Evolutionary conservation across 176 grass and related monocot genomes (phyloP).

Genomic region (Phyllostachys edulis): DNA sequence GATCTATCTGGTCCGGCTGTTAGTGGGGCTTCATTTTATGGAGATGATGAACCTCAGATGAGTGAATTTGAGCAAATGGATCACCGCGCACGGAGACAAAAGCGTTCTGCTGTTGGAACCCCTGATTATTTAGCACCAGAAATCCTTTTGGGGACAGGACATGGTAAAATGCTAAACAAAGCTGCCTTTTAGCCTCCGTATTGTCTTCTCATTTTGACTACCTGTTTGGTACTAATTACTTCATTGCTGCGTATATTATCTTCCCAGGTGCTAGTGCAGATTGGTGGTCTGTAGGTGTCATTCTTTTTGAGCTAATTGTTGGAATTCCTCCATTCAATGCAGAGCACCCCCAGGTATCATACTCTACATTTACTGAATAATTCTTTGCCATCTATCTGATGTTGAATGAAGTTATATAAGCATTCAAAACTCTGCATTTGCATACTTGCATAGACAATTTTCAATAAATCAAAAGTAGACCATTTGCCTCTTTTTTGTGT

Average conservation of each 20-base stretch:
- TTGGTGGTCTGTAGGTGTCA: slow-evolving; percentile 99
- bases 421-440: background rate
- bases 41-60: slow-evolving; percentile 85
- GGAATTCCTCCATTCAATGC: slow-evolving; percentile 99
- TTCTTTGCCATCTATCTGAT: slow-evolving; percentile 11
- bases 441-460: background rate
- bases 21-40: slow-evolving; percentile 82
- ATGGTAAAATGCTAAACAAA: slow-evolving; percentile 61
- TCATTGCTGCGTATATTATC: slow-evolving; percentile 32
- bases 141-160: slow-evolving; percentile 97
- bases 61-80: slow-evolving; percentile 72
- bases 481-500: background rate
- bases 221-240: slow-evolving; percentile 11
- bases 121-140: slow-evolving; percentile 99
- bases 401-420: background rate
- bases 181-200: background rate
- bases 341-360: slow-evolving; percentile 87
- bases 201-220: slow-evolving; percentile 9
- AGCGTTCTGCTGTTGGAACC: slow-evolving; percentile 94
- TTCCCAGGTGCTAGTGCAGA: slow-evolving; percentile 90
- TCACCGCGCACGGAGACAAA: slow-evolving; percentile 75
- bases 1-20: slow-evolving; percentile 95
- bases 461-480: background rate
- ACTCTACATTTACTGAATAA: slow-evolving; percentile 14
- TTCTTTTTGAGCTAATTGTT: slow-evolving; percentile 99